Evolutionary conservation across 257 asterid genomes (phyloP).

Genomic region (Agastache rugosa): DNA sequence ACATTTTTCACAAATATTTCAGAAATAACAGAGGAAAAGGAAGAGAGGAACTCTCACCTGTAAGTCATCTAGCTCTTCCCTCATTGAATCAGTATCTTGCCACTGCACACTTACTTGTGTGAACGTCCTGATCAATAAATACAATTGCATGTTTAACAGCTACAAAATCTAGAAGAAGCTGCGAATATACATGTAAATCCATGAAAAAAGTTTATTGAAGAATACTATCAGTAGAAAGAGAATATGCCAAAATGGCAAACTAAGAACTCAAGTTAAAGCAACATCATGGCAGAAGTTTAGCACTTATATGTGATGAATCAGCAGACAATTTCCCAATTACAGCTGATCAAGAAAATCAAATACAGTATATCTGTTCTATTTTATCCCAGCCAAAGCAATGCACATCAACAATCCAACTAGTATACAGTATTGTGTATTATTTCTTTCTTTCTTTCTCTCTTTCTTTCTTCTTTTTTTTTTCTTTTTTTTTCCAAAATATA

Average conservation of each 20-base stretch:
- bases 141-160: constrained; percentile 36
- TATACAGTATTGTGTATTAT: background rate
- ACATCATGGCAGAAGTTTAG: constrained; percentile 15
- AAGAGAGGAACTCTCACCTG: constrained; percentile 58
- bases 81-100: constrained; percentile 99
- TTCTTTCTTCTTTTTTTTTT: background rate
- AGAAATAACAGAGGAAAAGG: background rate
- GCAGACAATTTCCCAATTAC: constrained; percentile 1
- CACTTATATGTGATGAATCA: background rate
- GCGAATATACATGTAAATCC: background rate
- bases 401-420: constrained; percentile 16
- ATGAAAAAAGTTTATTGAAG: constrained; percentile 23
- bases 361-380: background rate
- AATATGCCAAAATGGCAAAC: constrained; percentile 4
- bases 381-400: constrained; percentile 8
- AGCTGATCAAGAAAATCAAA: constrained; percentile 19
- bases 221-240: constrained; percentile 11
- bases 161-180: constrained; percentile 5
- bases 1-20: constrained; percentile 23
- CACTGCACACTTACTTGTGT: constrained; percentile 99
- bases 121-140: constrained; percentile 74
- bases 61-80: constrained; percentile 98
- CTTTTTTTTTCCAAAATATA: background rate
- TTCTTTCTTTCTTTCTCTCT: background rate
- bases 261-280: constrained; percentile 16